These are phyloP conservation scores for Suhomyces canberraensis DNA, from an alignment of 805 yeast genomes.

Conservation along the genomic window DNA sequence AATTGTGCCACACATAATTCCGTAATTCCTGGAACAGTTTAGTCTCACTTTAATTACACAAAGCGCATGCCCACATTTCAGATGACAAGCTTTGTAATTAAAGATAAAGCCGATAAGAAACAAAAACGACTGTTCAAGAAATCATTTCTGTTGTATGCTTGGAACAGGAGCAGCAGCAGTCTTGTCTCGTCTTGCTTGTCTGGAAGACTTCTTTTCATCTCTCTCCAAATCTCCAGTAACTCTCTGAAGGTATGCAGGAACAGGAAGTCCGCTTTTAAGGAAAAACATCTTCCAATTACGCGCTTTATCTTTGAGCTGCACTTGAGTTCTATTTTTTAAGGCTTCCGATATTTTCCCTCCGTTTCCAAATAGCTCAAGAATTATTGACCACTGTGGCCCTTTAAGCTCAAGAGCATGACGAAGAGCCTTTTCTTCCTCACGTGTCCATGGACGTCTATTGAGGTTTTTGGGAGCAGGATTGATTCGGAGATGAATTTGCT, in stretches of 20 bases:
- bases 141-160: conserved; percentile 9
- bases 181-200: conserved; percentile 26
- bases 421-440: conserved; percentile 83
- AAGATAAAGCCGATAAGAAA: too few species aligned
- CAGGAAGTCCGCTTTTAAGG: conserved; percentile 66
- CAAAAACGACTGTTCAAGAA: too few species aligned
- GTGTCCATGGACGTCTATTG: conserved; percentile 74
- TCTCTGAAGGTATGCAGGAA: conserved; percentile 74
- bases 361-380: conserved; percentile 86
- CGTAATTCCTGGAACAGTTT: too few species aligned
- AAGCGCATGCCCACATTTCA: too few species aligned
- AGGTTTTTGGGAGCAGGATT: conserved; percentile 29
- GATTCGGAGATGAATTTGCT: conserved; percentile 38
- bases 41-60: too few species aligned
- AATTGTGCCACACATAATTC: too few species aligned
- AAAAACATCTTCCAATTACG: conserved; percentile 91
- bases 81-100: too few species aligned
- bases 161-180: conserved; percentile 44
- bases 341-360: conserved; percentile 86
- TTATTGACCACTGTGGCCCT: conserved; percentile 94
- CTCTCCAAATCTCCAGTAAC: conserved; percentile 85
- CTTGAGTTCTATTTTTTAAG: conserved; percentile 82
- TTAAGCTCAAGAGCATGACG: conserved; percentile 73
- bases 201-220: conserved; percentile 40
- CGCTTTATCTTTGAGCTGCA: conserved; percentile 94